phyloP scores from a whole-genome alignment of 2,329 filamentous ascomycete species.

The Elsinoe perseae region DNA sequence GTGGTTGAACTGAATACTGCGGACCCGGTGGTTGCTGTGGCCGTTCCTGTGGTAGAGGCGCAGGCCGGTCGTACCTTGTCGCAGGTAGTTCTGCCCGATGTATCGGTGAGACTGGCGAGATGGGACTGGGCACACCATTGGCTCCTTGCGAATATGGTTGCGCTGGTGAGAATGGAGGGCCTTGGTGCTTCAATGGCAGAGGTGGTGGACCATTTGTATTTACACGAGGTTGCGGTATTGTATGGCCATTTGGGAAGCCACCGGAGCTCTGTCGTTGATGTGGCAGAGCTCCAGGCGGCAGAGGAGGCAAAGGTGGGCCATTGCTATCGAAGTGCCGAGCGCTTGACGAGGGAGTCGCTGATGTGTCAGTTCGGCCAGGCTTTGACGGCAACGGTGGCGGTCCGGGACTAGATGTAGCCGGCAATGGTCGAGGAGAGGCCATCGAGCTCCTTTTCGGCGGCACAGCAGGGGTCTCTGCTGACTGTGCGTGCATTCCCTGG shows the following conservation, averaged over 20 bases:
- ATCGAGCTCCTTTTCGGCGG: background rate
- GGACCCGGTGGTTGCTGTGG: background rate
- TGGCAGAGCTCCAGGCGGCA: conserved; percentile 24
- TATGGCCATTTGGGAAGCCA: background rate
- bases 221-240: background rate
- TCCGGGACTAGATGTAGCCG: conserved; percentile 9
- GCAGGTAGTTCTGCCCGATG: conserved; percentile 15
- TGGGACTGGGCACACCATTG: conserved; percentile 2
- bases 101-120: conserved; percentile 16
- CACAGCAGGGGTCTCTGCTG: conserved; percentile 50
- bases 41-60: conserved; percentile 6
- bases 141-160: conserved; percentile 11
- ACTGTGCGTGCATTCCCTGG: conserved; percentile 33
- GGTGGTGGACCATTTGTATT: conserved; percentile 26
- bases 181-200: conserved; percentile 19
- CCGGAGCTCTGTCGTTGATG: conserved; percentile 25
- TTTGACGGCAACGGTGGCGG: conserved; percentile 51
- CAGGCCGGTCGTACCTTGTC: conserved; percentile 21
- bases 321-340: conserved; percentile 10
- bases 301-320: conserved; percentile 31
- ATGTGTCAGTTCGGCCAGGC: conserved; percentile 30
- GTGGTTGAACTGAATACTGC: conserved; percentile 17
- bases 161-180: conserved; percentile 19
- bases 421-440: background rate
- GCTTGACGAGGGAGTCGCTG: background rate